phyloP scores from a whole-genome alignment of 176 grass and related monocot species.

The Zoysia japonica region DNA sequence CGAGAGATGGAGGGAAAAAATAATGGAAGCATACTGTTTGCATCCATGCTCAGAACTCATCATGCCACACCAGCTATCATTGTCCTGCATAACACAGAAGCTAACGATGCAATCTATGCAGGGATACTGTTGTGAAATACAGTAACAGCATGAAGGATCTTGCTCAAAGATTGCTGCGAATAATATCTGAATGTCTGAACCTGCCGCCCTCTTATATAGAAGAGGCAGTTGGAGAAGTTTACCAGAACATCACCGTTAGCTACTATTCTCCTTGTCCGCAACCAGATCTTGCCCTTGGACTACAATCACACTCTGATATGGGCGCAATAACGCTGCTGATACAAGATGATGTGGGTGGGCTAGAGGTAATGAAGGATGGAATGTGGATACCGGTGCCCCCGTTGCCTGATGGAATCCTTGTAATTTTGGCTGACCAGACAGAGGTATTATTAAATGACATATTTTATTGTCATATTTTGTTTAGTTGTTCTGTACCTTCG shows the following conservation, averaged over 20 bases:
- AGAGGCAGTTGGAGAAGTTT: conserved; percentile 79
- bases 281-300: conserved; percentile 89
- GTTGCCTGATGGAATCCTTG: conserved; percentile 63
- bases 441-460: conserved; percentile 59
- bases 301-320: conserved; percentile 98
- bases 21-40: background rate
- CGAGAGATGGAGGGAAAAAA: background rate
- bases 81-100: background rate
- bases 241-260: conserved; percentile 94
- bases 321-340: conserved; percentile 87
- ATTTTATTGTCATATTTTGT: conserved; percentile 2
- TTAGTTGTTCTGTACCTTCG: background rate
- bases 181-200: conserved; percentile 68
- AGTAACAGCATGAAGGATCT: conserved; percentile 69
- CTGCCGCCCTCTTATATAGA: conserved; percentile 72
- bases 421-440: conserved; percentile 86
- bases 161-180: conserved; percentile 63
- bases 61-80: background rate
- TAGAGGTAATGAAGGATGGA: conserved; percentile 86
- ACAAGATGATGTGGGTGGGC: conserved; percentile 94
- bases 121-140: conserved; percentile 78
- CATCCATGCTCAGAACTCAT: background rate
- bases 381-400: conserved; percentile 70
- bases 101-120: conserved; percentile 35
- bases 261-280: conserved; percentile 92